These are phyloP conservation scores for Eucalyptus paniculata DNA, from an alignment of 345 rosid genomes.

Conservation along the genomic window DNA sequence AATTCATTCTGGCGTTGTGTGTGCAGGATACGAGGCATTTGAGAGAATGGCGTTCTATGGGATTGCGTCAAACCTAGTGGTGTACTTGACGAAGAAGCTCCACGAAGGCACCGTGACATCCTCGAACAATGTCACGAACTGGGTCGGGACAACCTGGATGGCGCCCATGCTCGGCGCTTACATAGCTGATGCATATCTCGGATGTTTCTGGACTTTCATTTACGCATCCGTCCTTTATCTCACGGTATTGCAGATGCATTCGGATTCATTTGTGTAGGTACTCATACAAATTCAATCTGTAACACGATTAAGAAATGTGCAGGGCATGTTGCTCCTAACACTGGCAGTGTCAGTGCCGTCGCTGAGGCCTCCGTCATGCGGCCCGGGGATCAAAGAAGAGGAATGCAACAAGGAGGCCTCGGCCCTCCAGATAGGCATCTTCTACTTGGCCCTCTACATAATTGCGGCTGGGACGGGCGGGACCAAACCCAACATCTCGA, in stretches of 20 bases:
- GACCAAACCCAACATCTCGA: constrained; percentile 57
- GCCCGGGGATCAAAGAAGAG: constrained; percentile 4
- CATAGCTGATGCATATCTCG: constrained; percentile 50
- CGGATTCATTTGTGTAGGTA: neutral
- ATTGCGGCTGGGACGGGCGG: constrained; percentile 43
- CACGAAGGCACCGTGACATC: constrained; percentile 56
- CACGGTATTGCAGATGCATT: neutral
- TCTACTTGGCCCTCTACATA: constrained; percentile 31
- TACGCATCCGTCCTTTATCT: constrained; percentile 29
- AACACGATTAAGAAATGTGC: neutral
- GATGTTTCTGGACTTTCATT: constrained; percentile 50
- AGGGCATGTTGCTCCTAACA: constrained; percentile 52
- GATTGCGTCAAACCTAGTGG: constrained; percentile 45
- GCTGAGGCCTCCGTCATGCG: constrained; percentile 40
- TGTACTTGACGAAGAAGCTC: constrained; percentile 29
- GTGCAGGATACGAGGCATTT: constrained; percentile 44
- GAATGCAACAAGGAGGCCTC: constrained; percentile 16
- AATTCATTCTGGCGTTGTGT: neutral
- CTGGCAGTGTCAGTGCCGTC: constrained; percentile 28
- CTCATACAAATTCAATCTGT: neutral
- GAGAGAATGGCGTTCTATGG: constrained; percentile 73
- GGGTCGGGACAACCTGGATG: constrained; percentile 54
- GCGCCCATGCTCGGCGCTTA: constrained; percentile 48
- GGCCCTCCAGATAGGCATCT: constrained; percentile 15
- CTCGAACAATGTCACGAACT: constrained; percentile 53